Percentiles rank a stretch among this genome's conserved stretches.
These are phyloP conservation scores for Danielia reshetovae DNA, from an alignment of 805 yeast genomes.

Conservation along the genomic window DNA sequence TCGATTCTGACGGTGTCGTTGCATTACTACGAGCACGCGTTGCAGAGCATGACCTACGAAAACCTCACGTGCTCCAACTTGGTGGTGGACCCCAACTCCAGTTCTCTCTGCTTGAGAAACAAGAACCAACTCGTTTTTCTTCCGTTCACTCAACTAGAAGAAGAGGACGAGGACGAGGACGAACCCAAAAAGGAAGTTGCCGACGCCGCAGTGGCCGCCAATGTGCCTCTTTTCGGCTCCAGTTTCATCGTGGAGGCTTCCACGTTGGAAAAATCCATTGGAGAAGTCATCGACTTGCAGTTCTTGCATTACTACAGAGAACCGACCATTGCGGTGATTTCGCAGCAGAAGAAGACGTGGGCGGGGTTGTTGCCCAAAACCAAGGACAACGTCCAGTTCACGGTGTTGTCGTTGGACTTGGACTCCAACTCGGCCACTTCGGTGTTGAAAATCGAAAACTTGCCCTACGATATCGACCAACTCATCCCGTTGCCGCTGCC, in stretches of 20 bases:
- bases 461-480: constrained; percentile 72
- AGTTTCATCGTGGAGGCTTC: constrained; percentile 60
- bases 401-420: constrained; percentile 67
- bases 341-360: constrained; percentile 61
- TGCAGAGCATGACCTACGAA: constrained; percentile 48
- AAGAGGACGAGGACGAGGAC: constrained; percentile 34
- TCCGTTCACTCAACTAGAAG: constrained; percentile 51
- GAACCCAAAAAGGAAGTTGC: not conserved
- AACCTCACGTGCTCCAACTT: constrained; percentile 41
- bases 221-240: constrained; percentile 34
- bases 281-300: constrained; percentile 64
- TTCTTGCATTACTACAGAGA: constrained; percentile 73
- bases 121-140: constrained; percentile 69
- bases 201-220: constrained; percentile 2
- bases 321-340: constrained; percentile 74
- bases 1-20: constrained; percentile 68
- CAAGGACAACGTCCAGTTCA: constrained; percentile 59
- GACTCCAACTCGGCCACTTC: constrained; percentile 56
- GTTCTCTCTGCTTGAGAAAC: constrained; percentile 51
- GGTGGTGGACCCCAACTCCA: constrained; percentile 56
- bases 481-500: constrained; percentile 64
- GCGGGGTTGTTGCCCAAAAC: constrained; percentile 62
- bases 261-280: constrained; percentile 53
- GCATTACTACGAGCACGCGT: constrained; percentile 78
- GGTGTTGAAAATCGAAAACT: constrained; percentile 56